These are phyloP conservation scores for Shiraia sp. DNA, from an alignment of 2,329 filamentous ascomycete species.

Conservation along the genomic window DNA sequence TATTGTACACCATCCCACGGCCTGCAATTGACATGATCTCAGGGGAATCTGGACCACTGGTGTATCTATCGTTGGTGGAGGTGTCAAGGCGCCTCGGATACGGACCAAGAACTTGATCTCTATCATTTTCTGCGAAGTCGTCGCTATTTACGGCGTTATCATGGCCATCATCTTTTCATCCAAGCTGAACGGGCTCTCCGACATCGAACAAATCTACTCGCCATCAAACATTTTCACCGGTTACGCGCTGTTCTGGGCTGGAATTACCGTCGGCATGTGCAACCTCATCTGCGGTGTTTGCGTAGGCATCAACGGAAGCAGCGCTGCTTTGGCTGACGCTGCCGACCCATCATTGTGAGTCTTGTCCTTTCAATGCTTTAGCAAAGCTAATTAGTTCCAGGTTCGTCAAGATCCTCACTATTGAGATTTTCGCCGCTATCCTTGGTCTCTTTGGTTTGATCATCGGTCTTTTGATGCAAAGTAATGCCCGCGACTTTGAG, in stretches of 20 bases:
- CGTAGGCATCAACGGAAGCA: constrained; percentile 97
- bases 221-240: constrained; percentile 89
- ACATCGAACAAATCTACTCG: constrained; percentile 69
- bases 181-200: constrained; percentile 73
- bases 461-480: constrained; percentile 83
- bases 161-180: constrained; percentile 98
- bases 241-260: constrained; percentile 94
- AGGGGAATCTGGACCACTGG: constrained; percentile 99
- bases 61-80: constrained; percentile 93
- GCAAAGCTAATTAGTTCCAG: constrained; percentile 51
- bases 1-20: neutral
- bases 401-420: constrained; percentile 98
- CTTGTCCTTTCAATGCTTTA: neutral
- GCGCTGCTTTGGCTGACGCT: constrained; percentile 93
- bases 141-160: constrained; percentile 99
- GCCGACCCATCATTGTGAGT: constrained; percentile 86
- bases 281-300: constrained; percentile 95
- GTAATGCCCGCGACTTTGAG: constrained; percentile 77
- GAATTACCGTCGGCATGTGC: constrained; percentile 90
- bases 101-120: constrained; percentile 99
- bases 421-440: constrained; percentile 99
- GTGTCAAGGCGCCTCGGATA: constrained; percentile 95
- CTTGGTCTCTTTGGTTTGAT: constrained; percentile 96
- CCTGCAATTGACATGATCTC: constrained; percentile 18
- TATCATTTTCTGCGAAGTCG: constrained; percentile 99